Evolutionary conservation across 768 basidiomycete species (phyloP).

Genomic region (Tylopilus intermedius): DNA sequence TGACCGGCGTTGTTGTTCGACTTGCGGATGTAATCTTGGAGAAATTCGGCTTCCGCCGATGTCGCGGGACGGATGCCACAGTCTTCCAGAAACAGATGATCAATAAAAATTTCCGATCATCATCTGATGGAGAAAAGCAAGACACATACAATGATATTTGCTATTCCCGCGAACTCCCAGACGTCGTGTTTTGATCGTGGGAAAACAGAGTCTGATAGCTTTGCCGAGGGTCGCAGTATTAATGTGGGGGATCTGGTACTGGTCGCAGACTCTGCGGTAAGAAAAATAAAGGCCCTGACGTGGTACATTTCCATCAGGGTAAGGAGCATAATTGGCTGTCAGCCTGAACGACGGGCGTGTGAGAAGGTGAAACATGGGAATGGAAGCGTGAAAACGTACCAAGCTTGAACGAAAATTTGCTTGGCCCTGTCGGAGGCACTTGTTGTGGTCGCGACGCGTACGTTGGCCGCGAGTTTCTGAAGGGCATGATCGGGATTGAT

Average conservation of each 20-base stretch:
- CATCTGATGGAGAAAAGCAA: constrained; percentile 29
- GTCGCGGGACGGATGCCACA: constrained; percentile 92
- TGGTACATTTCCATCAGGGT: constrained; percentile 89
- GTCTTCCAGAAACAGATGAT: constrained; percentile 46
- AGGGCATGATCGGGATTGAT: constrained; percentile 72
- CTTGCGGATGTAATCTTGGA: constrained; percentile 88
- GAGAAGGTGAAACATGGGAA: constrained; percentile 16
- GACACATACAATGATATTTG: constrained; percentile 86
- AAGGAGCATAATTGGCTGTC: constrained; percentile 84
- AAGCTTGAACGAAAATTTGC: constrained; percentile 90
- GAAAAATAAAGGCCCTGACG: constrained; percentile 93
- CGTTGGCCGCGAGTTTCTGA: constrained; percentile 83
- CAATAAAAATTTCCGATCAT: constrained; percentile 28
- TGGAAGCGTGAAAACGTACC: constrained; percentile 47
- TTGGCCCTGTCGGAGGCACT: constrained; percentile 89
- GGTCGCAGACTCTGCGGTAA: constrained; percentile 85
- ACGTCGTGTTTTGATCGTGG: constrained; percentile 91
- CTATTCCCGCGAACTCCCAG: constrained; percentile 91
- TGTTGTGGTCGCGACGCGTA: constrained; percentile 83
- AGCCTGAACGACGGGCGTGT: constrained; percentile 50
- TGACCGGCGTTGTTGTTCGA: constrained; percentile 83
- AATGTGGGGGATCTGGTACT: constrained; percentile 90
- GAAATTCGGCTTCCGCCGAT: constrained; percentile 84
- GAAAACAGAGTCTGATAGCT: constrained; percentile 89
- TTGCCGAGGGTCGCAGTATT: constrained; percentile 95